Evolutionary conservation across 139 green algal species (phyloP), one percentile per base, ranked within the genome.

Genomic region (Chara braunii): DNA sequence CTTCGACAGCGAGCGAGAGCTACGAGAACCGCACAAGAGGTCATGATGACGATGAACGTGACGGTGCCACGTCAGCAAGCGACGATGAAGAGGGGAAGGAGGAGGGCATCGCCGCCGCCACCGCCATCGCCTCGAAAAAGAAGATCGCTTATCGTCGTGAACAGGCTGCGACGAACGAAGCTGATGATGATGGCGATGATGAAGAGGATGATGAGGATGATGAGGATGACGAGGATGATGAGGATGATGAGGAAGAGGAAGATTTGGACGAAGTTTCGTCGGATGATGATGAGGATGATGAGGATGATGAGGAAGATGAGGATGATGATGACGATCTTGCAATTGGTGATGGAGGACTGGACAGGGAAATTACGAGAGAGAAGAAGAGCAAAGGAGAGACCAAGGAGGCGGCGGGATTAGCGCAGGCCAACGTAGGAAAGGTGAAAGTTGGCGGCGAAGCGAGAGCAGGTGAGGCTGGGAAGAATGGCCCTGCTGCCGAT

Each of bases 231-330:
- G 58, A 51, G 18, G 31, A 18, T 45, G 32, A 66, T n/a, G 44
- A 68, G 2, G 33, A 74, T 6, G 33, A 22, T 28, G 64, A 74
- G 29, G 55, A 66, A 5, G 56, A 18, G 59, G 9, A 62, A 14
- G 36, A 56, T 26, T 35, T 5, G 9, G 62, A 54, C 58, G 9
- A 62, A 14, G 36, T 43, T 26, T 35, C 5, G 9, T 51, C 33
- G 7, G 58, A 60, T 5, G 28, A 65, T 33, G 58, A 14, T 12
- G 12, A 61, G n/a, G 55, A 59, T 30, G 58, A 40, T 50, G 48
- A 43, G 31, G 58, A 67, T 67, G 58, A 61, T 8, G 22, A 59
- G 34, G 7, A 68, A 26, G 58, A 67, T 5, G 58, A 67, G n/a
- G n/a, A n/a, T n/a, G n/a, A n/a, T n/a, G n/a, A 18, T 18, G 40